Evolutionary conservation across 1,284 basidiomycete species (phyloP).

Genomic region (Trametes versicolor): DNA sequence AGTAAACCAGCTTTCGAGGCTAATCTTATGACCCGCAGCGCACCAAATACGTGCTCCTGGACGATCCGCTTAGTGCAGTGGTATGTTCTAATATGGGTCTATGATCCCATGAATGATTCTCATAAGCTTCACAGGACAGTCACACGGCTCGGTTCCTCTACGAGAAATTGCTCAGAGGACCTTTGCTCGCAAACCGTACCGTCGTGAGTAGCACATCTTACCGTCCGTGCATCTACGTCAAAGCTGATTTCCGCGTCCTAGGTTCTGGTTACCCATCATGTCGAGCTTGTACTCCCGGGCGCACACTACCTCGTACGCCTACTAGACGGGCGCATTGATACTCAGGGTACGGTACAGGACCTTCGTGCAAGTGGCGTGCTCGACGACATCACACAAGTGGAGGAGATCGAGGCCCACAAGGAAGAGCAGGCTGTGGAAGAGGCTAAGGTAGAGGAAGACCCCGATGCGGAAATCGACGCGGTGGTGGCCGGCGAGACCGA

Average conservation of each 20-base stretch:
- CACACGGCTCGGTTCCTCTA: constrained; percentile 78
- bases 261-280: constrained; percentile 80
- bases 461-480: constrained; percentile 41
- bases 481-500: constrained; percentile 42
- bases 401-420: constrained; percentile 44
- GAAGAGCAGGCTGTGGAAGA: constrained; percentile 47
- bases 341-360: constrained; percentile 70
- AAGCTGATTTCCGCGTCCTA: constrained; percentile 33
- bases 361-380: constrained; percentile 65
- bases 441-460: constrained; percentile 47
- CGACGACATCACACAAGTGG: constrained; percentile 64
- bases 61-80: constrained; percentile 79
- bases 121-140: constrained; percentile 61
- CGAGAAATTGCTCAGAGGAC: constrained; percentile 70
- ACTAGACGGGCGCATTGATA: constrained; percentile 78
- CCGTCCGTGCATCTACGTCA: not conserved
- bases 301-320: constrained; percentile 76
- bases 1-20: not conserved
- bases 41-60: constrained; percentile 72
- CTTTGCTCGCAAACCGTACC: constrained; percentile 71
- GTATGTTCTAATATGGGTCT: too few species aligned
- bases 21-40: constrained; percentile 29
- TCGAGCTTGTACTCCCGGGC: constrained; percentile 76
- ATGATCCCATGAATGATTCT: too few species aligned
- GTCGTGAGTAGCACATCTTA: constrained; percentile 55